Evolutionary conservation across 257 asterid genomes (phyloP).

Genomic region (Paraleonurus japonicus): DNA sequence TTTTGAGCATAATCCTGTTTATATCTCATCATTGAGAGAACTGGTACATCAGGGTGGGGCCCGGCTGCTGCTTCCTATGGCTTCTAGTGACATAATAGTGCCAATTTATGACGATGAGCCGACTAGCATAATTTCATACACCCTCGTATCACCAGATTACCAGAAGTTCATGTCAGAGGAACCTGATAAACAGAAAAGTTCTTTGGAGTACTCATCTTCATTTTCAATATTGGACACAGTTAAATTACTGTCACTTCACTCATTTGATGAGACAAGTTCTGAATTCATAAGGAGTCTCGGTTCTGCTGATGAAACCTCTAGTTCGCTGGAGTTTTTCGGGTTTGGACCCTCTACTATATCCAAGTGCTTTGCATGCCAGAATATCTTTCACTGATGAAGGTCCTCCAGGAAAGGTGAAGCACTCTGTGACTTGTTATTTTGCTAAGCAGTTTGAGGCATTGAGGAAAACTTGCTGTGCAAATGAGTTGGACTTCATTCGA

Average conservation of each 20-base stretch:
- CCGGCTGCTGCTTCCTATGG: slow-evolving; percentile 53
- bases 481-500: slow-evolving; percentile 62
- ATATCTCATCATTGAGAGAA: slow-evolving; percentile 55
- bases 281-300: slow-evolving; percentile 40
- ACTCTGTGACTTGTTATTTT: slow-evolving; percentile 66
- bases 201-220: slow-evolving; percentile 45
- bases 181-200: slow-evolving; percentile 41
- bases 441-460: slow-evolving; percentile 71
- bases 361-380: slow-evolving; percentile 50
- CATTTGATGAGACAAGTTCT: slow-evolving; percentile 46
- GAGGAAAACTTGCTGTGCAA: slow-evolving; percentile 57
- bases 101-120: slow-evolving; percentile 83
- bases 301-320: slow-evolving; percentile 48
- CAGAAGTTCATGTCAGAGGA: slow-evolving; percentile 46
- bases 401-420: slow-evolving; percentile 70
- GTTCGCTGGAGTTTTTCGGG: slow-evolving; percentile 44
- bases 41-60: slow-evolving; percentile 57
- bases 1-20: slow-evolving; percentile 44
- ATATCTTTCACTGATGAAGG: slow-evolving; percentile 59
- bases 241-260: slow-evolving; percentile 48
- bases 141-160: slow-evolving; percentile 57
- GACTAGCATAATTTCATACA: slow-evolving; percentile 63
- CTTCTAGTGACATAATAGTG: slow-evolving; percentile 46
- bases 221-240: slow-evolving; percentile 44
- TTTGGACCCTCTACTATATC: slow-evolving; percentile 43